Conservation (phyloP, 2,329 filamentous ascomycete genomes). For the Nemania sp. region DNA sequence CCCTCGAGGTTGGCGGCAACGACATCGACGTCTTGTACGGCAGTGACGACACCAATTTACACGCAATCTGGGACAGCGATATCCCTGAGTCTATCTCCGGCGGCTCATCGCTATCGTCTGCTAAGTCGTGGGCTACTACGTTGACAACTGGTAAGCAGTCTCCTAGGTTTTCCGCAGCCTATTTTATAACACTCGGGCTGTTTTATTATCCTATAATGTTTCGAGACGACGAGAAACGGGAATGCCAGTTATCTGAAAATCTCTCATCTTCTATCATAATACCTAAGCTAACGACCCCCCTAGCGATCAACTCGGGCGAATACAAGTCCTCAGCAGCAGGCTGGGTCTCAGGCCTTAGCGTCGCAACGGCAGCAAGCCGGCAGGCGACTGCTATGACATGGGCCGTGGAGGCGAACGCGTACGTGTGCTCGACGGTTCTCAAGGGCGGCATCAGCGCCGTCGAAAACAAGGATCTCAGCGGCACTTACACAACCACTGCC, state of each 20-base stretch:
- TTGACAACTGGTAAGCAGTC: conserved; percentile 50
- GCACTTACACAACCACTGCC: conserved; percentile 55
- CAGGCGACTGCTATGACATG: conserved; percentile 53
- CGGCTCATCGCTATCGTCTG: conserved; percentile 52
- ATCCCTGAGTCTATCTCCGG: conserved; percentile 63
- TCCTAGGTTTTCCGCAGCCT: neutral
- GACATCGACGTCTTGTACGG: conserved; percentile 66
- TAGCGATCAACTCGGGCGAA: conserved; percentile 54
- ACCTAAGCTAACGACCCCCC: neutral
- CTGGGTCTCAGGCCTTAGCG: conserved; percentile 54
- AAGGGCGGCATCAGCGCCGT: conserved; percentile 54
- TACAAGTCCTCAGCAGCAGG: conserved; percentile 52
- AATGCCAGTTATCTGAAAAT: neutral
- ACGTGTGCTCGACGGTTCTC: conserved; percentile 59
- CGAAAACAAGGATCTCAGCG: conserved; percentile 56
- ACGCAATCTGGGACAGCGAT: conserved; percentile 70
- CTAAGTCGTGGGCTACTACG: conserved; percentile 55
- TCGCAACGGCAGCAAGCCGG: conserved; percentile 47
- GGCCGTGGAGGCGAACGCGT: conserved; percentile 58
- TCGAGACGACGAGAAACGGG: too few relatives aligned
- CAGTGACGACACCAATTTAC: conserved; percentile 66
- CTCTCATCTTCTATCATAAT: too few relatives aligned
- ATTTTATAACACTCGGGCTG: neutral
- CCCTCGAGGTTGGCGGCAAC: conserved; percentile 66
- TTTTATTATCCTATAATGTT: too few relatives aligned